Percentiles rank a stretch among this genome's conserved stretches.
These are phyloP conservation scores for Colletotrichum sp. DNA, from an alignment of 2,329 filamentous ascomycete species.

Conservation along the genomic window DNA sequence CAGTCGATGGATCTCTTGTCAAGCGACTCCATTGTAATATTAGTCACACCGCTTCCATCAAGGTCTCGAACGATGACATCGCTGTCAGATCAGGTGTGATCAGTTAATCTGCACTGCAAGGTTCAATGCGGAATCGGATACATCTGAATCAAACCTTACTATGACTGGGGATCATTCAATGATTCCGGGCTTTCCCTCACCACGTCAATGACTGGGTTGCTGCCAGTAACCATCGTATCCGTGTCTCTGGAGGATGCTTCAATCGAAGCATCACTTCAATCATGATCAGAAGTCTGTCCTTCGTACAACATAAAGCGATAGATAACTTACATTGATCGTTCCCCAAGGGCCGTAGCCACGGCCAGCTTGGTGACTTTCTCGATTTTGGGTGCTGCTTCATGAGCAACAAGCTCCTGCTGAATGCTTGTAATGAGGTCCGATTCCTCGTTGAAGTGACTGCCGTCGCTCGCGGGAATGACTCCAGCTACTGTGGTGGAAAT, in stretches of 20 bases:
- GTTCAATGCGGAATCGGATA: neutral
- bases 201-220: neutral
- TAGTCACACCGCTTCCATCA: neutral
- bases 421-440: neutral
- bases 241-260: neutral
- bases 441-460: neutral
- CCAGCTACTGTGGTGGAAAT: neutral
- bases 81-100: neutral
- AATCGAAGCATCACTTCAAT: neutral
- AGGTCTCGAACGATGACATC: neutral
- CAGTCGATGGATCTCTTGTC: neutral
- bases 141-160: neutral
- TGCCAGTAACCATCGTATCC: neutral
- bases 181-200: neutral
- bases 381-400: neutral
- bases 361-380: neutral
- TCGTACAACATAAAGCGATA: neutral
- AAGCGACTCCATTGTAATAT: neutral
- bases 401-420: neutral
- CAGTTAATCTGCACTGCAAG: neutral
- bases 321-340: neutral
- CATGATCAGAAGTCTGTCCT: neutral
- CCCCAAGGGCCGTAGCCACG: neutral
- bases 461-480: neutral
- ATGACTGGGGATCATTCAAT: neutral